Percentiles rank a stretch among this genome's conserved stretches.
Conservation (phyloP, 257 asterid species). For the Ballota nigra region DNA sequence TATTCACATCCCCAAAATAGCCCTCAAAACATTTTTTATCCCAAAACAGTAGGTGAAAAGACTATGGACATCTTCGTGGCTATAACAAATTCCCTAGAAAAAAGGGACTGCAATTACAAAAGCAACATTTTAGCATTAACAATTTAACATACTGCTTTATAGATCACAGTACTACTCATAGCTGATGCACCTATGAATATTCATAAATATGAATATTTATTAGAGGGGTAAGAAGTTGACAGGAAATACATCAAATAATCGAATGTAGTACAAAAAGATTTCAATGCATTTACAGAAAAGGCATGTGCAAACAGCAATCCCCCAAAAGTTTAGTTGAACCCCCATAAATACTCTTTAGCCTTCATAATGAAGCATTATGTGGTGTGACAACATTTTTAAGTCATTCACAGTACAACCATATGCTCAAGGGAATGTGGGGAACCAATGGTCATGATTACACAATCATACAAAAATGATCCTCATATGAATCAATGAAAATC, state of each 20-base stretch:
- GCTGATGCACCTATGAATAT: background rate
- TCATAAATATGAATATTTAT: conserved; percentile 10
- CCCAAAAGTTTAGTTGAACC: conserved; percentile 1
- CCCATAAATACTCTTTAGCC: background rate
- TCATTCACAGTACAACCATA: background rate
- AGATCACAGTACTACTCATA: background rate
- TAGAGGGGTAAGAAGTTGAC: background rate
- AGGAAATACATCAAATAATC: conserved; percentile 6
- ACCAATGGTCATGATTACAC: background rate
- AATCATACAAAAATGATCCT: background rate
- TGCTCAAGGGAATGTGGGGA: too few relatives aligned
- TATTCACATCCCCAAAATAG: background rate
- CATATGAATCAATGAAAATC: too few relatives aligned
- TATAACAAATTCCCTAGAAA: background rate
- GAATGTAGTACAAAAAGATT: background rate
- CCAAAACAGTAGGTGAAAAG: background rate
- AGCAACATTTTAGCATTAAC: background rate
- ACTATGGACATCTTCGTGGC: background rate
- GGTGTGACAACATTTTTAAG: background rate
- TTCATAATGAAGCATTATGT: background rate
- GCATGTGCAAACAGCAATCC: conserved; percentile 19
- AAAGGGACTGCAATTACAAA: background rate
- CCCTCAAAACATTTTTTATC: background rate
- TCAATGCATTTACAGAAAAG: conserved; percentile 19
- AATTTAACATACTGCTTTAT: background rate